phyloP scores from a whole-genome alignment of 1,139 yeast genomes.

The Sugiyamaella pinicola region DNA sequence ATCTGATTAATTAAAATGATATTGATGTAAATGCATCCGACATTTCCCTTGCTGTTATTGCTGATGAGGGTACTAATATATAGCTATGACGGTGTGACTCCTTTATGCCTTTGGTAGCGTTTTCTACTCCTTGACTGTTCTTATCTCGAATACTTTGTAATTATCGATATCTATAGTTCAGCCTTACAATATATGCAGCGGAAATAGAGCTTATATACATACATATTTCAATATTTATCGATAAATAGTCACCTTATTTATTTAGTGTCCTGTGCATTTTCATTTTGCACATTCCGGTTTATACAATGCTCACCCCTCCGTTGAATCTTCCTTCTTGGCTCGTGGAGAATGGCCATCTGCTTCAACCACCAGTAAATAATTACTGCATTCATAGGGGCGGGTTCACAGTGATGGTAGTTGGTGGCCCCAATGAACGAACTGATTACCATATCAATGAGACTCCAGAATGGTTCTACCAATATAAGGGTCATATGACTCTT shows the following conservation, averaged over 20 bases:
- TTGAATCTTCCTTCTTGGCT: conserved; percentile 82
- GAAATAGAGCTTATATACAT: too few relatives aligned
- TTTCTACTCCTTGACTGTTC: too few relatives aligned
- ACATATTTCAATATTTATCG: too few relatives aligned
- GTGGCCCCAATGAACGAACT: conserved; percentile 92
- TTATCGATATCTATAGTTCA: too few relatives aligned
- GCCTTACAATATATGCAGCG: too few relatives aligned
- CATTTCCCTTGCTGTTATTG: too few relatives aligned
- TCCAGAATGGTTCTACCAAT: conserved; percentile 89
- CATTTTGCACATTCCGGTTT: neutral
- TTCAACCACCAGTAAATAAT: conserved; percentile 92
- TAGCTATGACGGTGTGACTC: too few relatives aligned
- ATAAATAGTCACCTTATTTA: neutral
- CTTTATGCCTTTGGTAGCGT: too few relatives aligned
- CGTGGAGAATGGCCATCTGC: conserved; percentile 67
- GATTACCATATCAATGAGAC: conserved; percentile 94
- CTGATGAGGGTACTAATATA: too few relatives aligned
- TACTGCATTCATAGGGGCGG: conserved; percentile 90
- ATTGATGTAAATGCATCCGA: too few relatives aligned
- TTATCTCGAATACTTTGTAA: too few relatives aligned
- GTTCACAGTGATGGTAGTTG: conserved; percentile 90
- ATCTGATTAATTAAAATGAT: too few relatives aligned
- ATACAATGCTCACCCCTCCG: conserved; percentile 64
- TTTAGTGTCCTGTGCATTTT: neutral
- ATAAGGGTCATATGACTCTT: conserved; percentile 82